A percentile compares a stretch with the other conserved stretches of the same genome.
Conservation (phyloP, 2,329 filamentous ascomycete species). For the Scleromitrula shiraiana region DNA sequence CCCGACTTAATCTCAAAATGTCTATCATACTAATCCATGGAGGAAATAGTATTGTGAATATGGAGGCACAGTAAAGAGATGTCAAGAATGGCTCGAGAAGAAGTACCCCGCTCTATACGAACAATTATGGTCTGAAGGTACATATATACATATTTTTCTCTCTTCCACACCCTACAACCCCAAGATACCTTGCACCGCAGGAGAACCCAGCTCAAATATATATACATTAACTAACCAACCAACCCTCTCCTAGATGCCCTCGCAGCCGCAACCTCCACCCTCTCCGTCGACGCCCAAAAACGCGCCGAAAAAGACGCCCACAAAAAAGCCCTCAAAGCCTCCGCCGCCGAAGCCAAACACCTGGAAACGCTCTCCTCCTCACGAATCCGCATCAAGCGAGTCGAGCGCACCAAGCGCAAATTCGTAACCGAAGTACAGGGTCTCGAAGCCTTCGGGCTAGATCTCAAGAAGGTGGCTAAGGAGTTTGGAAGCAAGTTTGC, state of each 20-base stretch:
- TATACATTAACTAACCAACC: neutral
- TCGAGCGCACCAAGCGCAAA: constrained; percentile 97
- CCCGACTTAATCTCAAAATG: no score
- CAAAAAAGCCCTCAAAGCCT: constrained; percentile 94
- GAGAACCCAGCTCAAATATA: no score
- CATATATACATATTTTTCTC: neutral
- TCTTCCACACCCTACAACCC: no score
- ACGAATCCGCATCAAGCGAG: constrained; percentile 86
- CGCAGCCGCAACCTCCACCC: constrained; percentile 72
- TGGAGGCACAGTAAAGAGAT: constrained; percentile 92
- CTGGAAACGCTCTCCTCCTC: constrained; percentile 70
- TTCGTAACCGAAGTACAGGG: constrained; percentile 89
- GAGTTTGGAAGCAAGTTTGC: constrained; percentile 99
- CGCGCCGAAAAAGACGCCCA: constrained; percentile 91
- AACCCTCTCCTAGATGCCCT: constrained; percentile 54
- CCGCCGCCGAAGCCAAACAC: constrained; percentile 75
- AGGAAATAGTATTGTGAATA: constrained; percentile 88
- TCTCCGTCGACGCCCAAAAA: constrained; percentile 88
- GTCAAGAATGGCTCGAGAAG: constrained; percentile 86
- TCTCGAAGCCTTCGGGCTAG: constrained; percentile 81
- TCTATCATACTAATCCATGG: constrained; percentile 18
- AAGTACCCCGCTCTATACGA: constrained; percentile 67
- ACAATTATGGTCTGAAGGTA: constrained; percentile 80
- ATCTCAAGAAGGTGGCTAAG: constrained; percentile 93
- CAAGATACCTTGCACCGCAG: no score